phyloP scores from a whole-genome alignment of 1,284 basidiomycete genomes.

The Cryptococcus amylolentus region DNA sequence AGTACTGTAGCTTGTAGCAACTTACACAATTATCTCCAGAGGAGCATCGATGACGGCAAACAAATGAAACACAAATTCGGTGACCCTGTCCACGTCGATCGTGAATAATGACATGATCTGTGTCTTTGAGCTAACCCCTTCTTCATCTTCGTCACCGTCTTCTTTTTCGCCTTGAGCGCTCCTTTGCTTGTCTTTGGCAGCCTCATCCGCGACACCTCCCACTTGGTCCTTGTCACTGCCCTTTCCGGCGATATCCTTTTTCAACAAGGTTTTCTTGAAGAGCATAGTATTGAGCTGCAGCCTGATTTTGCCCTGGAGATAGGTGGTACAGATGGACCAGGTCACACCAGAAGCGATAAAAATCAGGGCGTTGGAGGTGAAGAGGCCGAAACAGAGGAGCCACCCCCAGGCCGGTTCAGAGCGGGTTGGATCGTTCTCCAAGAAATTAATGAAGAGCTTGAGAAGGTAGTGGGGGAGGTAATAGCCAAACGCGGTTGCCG shows the following conservation, averaged over 20 bases:
- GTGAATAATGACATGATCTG: slow-evolving; percentile 74
- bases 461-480: slow-evolving; percentile 77
- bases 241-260: slow-evolving; percentile 69
- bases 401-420: slow-evolving; percentile 50
- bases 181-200: slow-evolving; percentile 34
- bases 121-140: slow-evolving; percentile 80
- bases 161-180: slow-evolving; percentile 25
- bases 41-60: slow-evolving; percentile 65
- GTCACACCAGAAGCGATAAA: slow-evolving; percentile 51
- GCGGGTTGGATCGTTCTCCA: slow-evolving; percentile 61
- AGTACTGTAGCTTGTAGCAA: not conserved
- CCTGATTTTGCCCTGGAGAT: slow-evolving; percentile 56
- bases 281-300: slow-evolving; percentile 81
- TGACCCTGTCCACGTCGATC: slow-evolving; percentile 83
- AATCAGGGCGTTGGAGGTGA: slow-evolving; percentile 61
- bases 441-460: slow-evolving; percentile 64
- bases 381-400: slow-evolving; percentile 57
- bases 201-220: slow-evolving; percentile 25
- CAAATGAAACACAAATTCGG: slow-evolving; percentile 73
- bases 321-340: slow-evolving; percentile 45
- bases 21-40: slow-evolving; percentile 72
- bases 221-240: slow-evolving; percentile 28
- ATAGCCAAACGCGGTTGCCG: slow-evolving; percentile 63
- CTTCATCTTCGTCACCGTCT: slow-evolving; percentile 58
- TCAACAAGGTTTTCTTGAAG: slow-evolving; percentile 82